Evolutionary conservation across 1,139 yeast genomes (phyloP), one percentile per base, ranked within the genome.

Genomic region (Pichia sp.): DNA sequence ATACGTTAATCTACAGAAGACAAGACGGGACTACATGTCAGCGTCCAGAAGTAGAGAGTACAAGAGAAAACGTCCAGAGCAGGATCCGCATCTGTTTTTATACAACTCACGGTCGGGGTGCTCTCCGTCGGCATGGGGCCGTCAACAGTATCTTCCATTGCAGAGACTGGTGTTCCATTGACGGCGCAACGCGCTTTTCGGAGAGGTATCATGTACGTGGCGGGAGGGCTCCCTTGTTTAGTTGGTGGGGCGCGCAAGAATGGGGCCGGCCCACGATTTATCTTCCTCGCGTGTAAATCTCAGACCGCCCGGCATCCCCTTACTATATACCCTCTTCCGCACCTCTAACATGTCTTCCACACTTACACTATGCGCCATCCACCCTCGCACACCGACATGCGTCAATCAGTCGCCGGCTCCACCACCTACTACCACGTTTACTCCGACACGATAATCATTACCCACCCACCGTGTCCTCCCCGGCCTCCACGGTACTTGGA

Each of bases 221-320:
- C 23, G 23, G 23, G 23, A 19, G 23, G 23, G 23, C 23, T 19
- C 23, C 23, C 23, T 19, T 19, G 23, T 19, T 19, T 19, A 19
- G 23, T 19, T 19, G 23, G 23, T 19, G 23, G 23, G 23, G 40
- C 13, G 16, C n/a, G 45, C 40, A 30, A 19, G 23, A 19, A 19
- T 19, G 23, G 23, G 23, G 32, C 8, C 49, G 56, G 55, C 34
- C 59, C 51, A 54, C 43, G 19, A 38, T 54, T 56, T 56, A 56
- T 48, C 43, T 11, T 42, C 45, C 16, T 1, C 2, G 4, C 36
- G 45, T 40, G 59, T 56, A 56, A 56, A 52, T 31, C 19, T 29
- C 26, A 38, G 57, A 34, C 54, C 59, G 56, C 5, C 40, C 32
- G 11, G 15, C 13, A 19, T 31, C 13, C 13, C 29, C 7, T 8